Base-by-base conservation (phyloP, 1,139 yeast species). In the Sugiyamaella novakii region DNA sequence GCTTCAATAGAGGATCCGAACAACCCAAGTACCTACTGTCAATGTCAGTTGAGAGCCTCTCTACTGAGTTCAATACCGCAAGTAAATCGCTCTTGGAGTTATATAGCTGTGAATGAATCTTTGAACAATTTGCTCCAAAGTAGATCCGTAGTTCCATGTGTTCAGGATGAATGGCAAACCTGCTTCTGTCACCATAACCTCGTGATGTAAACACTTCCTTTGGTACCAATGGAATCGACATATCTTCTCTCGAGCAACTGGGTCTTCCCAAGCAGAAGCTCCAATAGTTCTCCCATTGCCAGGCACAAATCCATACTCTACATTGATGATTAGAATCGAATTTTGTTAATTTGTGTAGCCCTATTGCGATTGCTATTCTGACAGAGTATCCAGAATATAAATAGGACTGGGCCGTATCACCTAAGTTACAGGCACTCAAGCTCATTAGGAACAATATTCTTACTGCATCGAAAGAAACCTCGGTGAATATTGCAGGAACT, bases 101-200 rank as follows among this genome's bases (percentile, higher is more conserved):
- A 17, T 29, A 29, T 5, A 29, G 33, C 33, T 29, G 33, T 5
- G 33, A 29, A n/a, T 29, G 33, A 17, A 29, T 29, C 33, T 29
- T 29, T 29, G 33, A 29, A 17, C 33, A 29, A 12, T 11, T 29
- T 29, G 33, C 11, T 11, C 33, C 33, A 29, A 29, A 29, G 33
- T 3, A 11, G 33, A 29, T 29, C 4, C 33, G 33, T 17, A 29
- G 17, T 6, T 29, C 33, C 33, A 29, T 29, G 33, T 29, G 33
- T 29, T 29, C 33, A 12, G 33, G 33, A 29, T 29, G 33, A 29
- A 29, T 29, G 33, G 33, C 33, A 29, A 29, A 29, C 33, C 33
- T 29, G 14, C 14, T 29, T n/a, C 3, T 29, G 12, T 29, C 33
- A 3, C 33, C 33, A 12, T 29, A 29, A n/a, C 33, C 33, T 3